Conservation (phyloP, 306 rosid species). For the Cicer arietinum region DNA sequence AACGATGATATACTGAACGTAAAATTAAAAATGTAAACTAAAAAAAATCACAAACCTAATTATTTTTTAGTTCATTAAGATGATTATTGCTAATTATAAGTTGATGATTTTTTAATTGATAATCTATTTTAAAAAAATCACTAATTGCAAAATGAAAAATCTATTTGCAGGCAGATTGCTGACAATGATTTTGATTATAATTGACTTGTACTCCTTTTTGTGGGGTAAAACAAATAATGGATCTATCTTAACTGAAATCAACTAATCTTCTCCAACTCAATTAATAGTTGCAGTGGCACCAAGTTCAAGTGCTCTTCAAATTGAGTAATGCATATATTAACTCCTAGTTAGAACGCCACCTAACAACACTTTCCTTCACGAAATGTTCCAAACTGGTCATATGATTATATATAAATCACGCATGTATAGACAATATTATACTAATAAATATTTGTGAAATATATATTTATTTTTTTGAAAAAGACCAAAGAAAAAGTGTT, state of each 20-base stretch:
- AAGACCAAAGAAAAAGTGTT: no score
- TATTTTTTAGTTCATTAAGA: no score
- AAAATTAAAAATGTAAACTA: neutral
- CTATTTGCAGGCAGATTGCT: slow-evolving; percentile 49
- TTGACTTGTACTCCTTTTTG: slow-evolving; percentile 65
- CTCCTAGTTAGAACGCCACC: neutral
- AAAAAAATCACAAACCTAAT: no score
- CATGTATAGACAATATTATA: no score
- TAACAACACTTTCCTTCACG: slow-evolving; percentile 26
- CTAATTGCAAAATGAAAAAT: neutral
- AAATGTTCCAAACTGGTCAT: slow-evolving; percentile 20
- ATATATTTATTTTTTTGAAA: no score
- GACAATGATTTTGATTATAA: slow-evolving; percentile 60
- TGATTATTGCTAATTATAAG: no score
- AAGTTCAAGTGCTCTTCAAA: neutral
- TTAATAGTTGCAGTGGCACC: slow-evolving; percentile 43
- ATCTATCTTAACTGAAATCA: no score
- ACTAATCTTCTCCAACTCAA: neutral
- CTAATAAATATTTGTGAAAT: no score
- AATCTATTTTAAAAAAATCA: neutral
- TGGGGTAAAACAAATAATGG: slow-evolving; percentile 54
- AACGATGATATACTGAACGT: no score
- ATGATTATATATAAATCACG: neutral
- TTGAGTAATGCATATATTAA: slow-evolving; percentile 20
- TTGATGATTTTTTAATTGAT: neutral